Percentiles rank a stretch among this genome's conserved stretches.
These are phyloP conservation scores for Entomortierella beljakovae DNA, from an alignment of 192 early-diverging fungal genomes.

Conservation along the genomic window DNA sequence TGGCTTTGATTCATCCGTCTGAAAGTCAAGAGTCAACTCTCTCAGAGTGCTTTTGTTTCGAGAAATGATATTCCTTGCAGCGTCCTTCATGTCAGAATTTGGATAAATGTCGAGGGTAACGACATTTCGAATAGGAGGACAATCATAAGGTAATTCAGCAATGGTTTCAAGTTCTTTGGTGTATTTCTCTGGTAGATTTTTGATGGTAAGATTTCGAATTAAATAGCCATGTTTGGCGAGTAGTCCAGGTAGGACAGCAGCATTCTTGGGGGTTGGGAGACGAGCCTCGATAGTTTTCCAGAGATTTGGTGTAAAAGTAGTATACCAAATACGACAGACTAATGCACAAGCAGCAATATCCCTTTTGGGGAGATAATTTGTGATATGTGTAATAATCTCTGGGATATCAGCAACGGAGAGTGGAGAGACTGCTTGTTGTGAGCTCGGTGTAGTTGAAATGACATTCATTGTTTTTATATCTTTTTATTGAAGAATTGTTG, in stretches of 20 bases:
- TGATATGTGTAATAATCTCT: conserved; percentile 23
- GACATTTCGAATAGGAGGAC: conserved; percentile 5
- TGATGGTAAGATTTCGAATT: conserved; percentile 18
- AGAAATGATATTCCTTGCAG: background rate
- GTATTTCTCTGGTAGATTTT: conserved; percentile 6
- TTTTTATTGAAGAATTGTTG: no score
- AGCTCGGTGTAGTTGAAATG: background rate
- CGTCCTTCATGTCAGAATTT: background rate
- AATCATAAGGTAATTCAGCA: conserved; percentile 12
- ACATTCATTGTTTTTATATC: no score
- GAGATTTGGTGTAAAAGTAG: conserved; percentile 9
- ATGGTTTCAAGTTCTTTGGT: background rate
- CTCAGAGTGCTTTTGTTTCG: conserved; percentile 18
- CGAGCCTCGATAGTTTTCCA: conserved; percentile 16
- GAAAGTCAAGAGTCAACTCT: conserved; percentile 2
- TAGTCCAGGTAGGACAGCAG: background rate
- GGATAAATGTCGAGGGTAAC: background rate
- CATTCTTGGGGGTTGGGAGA: background rate
- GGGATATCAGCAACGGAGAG: conserved; percentile 6
- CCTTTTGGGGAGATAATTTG: conserved; percentile 9
- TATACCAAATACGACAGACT: conserved; percentile 22
- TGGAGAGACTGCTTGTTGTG: background rate
- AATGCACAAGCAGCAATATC: conserved; percentile 13
- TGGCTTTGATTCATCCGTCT: conserved; percentile 1
- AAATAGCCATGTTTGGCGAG: conserved; percentile 6